Base-by-base conservation (phyloP, 2,329 filamentous ascomycete genomes). In the Neopestalotiopsis sp. region DNA sequence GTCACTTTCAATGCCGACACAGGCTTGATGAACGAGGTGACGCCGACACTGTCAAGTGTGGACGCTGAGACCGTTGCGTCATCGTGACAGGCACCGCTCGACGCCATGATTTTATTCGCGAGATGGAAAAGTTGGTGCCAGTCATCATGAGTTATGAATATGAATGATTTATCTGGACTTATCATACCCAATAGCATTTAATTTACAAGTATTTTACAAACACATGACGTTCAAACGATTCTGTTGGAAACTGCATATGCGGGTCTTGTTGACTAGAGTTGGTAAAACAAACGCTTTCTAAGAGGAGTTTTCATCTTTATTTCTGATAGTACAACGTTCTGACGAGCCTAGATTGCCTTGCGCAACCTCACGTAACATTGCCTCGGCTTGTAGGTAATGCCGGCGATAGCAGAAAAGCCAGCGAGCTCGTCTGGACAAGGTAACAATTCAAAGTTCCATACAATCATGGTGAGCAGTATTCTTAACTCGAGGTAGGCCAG, bases 1-100 rank as follows among this genome's bases (percentile, higher is more conserved):
- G 49, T 85, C 17, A 75, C 73, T 2, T 83, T 85, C 62, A 17
- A 67, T 24, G n/a, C 57, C 13, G 58, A 62, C 4, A 67, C 66
- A 4, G 66, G 66, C 20, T n/a, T 67, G 38, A 67, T 67, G 57
- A 32, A 63, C 3, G 32, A 20, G 1, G 38, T 67, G 20, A 28
- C 20, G 12, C 66, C 66, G 6, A 67, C 66, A 10, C 42, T 67
- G 14, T 14, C 24, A 2, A 67, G 66, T 24, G 66, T 67, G 10
- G 24, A 60, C 5, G 20, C 52, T n/a, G 32, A 67, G 34, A 61
- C 30, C 10, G 56, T 67, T 10, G 24, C 24, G 24, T 28, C 24
- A 28, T 20, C 65, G 10, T 67, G 30, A 49, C 13, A 14, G 34
- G 10, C 5, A 38, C 34, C 34, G 6, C 34, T 38, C 4, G 5